Evolutionary conservation across 352 stramenopile species (phyloP), one percentile per base, ranked within the genome.

Genomic region (Pythium oligandrum): DNA sequence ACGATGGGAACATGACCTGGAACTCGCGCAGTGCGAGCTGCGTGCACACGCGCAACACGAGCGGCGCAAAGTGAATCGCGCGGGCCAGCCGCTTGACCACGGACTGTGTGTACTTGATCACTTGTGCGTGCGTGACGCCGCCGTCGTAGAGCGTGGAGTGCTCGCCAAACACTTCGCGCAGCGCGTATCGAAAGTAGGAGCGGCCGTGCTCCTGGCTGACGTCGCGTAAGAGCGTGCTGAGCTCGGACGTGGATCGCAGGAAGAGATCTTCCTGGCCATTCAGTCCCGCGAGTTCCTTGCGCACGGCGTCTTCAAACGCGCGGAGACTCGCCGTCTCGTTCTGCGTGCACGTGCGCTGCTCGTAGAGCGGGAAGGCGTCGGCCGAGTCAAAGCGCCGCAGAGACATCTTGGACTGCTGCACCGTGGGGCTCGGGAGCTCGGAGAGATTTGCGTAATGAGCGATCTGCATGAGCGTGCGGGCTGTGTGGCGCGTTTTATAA

Each of bases 181-280:
- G 66, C 49, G 88, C 77, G 60, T 88, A 91, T 37, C 78, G 77
- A 51, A 93, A 91, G 67, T 93, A 93, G 2, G 78, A 68, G 39
- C 79, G 80, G 47, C 80, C 83, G 40, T 87, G 75, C 31, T 76
- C 63, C 49, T 83, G 73, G 35, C 75, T 79, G 12, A 93, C 62
- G 52, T 84, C 77, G 44, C 85, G 86, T 63, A 93, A 75, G 12
- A 89, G 61, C 48, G 60, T 56, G 53, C 76, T 87, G 33, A 93
- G 75, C 48, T 81, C 78, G 6, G 83, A 90, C 8, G 70, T 87
- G 26, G 80, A 78, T 43, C 83, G 80, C 58, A 93, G 60, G 49
- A 93, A 93, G n/a, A 89, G 65, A 40, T 91, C 77, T 54, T 90
- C 80, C 37, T 78, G 73, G 6, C 80, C 80, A 17, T 71, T 59